phyloP scores from a whole-genome alignment of 208 protist genomes.

The Endotrypanum monterogeii region DNA sequence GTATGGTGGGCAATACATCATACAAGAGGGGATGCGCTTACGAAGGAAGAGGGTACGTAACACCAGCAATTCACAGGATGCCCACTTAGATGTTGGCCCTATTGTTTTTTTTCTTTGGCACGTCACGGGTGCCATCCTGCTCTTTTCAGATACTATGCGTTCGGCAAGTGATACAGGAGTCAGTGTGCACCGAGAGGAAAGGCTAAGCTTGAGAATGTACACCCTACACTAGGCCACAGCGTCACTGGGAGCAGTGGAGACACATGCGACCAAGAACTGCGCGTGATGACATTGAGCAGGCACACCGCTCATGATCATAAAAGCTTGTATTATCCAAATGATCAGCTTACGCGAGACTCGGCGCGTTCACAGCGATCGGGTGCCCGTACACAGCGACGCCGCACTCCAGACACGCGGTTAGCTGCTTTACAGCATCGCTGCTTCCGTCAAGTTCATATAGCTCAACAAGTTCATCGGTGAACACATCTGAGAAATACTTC shows the following conservation, averaged over 20 bases:
- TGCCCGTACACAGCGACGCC: conserved; percentile 84
- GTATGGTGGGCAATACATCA: background rate
- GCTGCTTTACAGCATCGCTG: conserved; percentile 71
- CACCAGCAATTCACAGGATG: background rate
- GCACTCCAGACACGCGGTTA: conserved; percentile 81
- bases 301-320: no score
- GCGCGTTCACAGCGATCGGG: conserved; percentile 37
- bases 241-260: background rate
- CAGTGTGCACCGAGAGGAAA: background rate
- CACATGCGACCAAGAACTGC: background rate
- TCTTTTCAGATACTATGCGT: no score
- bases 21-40: background rate
- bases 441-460: conserved; percentile 84
- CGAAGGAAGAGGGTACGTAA: background rate
- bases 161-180: background rate
- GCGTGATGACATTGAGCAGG: background rate
- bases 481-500: conserved; percentile 83
- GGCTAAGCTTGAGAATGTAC: background rate
- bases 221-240: background rate
- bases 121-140: background rate
- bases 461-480: conserved; percentile 80
- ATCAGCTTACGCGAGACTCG: background rate
- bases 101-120: background rate
- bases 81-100: background rate
- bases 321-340: background rate